Evolutionary conservation across 495 filamentous ascomycete species (phyloP).

Genomic region (Penicillium bovifimosum): DNA sequence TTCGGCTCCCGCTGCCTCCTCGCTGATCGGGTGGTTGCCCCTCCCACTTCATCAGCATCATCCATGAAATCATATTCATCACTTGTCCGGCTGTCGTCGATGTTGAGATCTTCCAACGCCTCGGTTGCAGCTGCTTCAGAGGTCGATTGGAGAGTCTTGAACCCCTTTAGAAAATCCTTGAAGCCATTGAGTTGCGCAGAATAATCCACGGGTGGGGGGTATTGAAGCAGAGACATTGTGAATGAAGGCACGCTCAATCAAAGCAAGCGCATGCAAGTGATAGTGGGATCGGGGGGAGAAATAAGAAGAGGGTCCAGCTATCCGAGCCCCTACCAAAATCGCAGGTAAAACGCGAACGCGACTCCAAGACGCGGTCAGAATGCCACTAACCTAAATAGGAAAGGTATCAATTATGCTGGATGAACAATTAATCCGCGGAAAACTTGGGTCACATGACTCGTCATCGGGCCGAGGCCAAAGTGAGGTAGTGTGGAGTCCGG

Average conservation of each 20-base stretch:
- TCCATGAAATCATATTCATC: conserved; percentile 96
- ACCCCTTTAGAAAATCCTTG: conserved; percentile 78
- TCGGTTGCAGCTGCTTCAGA: conserved; percentile 62
- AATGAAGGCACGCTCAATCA: conserved; percentile 16
- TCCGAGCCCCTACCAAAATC: conserved; percentile 9
- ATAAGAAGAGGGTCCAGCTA: conserved; percentile 13
- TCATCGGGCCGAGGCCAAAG: conserved; percentile 12
- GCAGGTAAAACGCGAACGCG: conserved; percentile 25
- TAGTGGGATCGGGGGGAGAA: conserved; percentile 18
- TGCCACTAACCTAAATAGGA: background rate
- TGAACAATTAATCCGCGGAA: conserved; percentile 29
- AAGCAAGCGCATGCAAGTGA: conserved; percentile 19
- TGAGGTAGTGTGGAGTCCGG: conserved; percentile 22
- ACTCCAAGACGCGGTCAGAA: conserved; percentile 21
- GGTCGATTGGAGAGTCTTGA: conserved; percentile 75
- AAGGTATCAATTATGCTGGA: conserved; percentile 24
- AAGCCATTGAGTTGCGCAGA: conserved; percentile 79
- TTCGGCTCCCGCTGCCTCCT: conserved; percentile 50
- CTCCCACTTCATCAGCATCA: conserved; percentile 59
- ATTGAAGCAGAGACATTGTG: conserved; percentile 75
- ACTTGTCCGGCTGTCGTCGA: conserved; percentile 82
- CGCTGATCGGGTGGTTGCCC: conserved; percentile 37
- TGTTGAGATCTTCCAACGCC: conserved; percentile 75
- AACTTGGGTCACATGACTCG: background rate
- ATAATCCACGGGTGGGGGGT: conserved; percentile 75